Conservation (phyloP, 2,329 filamentous ascomycete species). For the Ampelomyces quisqualis region DNA sequence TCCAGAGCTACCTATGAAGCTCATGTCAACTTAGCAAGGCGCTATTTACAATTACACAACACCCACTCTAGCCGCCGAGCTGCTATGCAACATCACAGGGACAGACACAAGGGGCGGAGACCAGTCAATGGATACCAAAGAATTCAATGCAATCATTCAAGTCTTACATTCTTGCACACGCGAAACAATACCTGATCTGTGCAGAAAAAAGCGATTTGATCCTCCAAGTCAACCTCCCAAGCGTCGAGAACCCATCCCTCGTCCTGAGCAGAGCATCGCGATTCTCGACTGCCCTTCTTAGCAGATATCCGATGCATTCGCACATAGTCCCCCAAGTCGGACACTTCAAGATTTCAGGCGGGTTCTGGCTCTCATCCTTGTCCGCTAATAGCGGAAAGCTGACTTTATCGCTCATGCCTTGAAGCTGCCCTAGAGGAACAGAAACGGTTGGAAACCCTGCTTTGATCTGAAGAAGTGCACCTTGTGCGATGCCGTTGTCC, state of each 20-base stretch:
- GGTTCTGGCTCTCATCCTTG: slow-evolving; percentile 30
- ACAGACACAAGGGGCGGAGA: too few relatives aligned
- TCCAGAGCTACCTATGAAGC: too few relatives aligned
- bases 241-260: slow-evolving; percentile 31
- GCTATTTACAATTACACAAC: background rate
- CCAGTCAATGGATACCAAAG: too few relatives aligned
- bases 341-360: slow-evolving; percentile 57
- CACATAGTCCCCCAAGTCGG: slow-evolving; percentile 58
- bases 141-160: too few relatives aligned
- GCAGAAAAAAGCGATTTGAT: slow-evolving; percentile 4
- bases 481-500: slow-evolving; percentile 68
- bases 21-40: too few relatives aligned
- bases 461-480: slow-evolving; percentile 41
- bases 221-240: slow-evolving; percentile 29
- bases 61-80: slow-evolving; percentile 8
- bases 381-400: slow-evolving; percentile 53
- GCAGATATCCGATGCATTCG: slow-evolving; percentile 78
- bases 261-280: slow-evolving; percentile 59
- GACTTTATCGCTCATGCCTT: slow-evolving; percentile 95
- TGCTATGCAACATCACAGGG: background rate
- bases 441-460: slow-evolving; percentile 50
- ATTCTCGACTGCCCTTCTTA: slow-evolving; percentile 60
- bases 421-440: slow-evolving; percentile 74
- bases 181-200: background rate
- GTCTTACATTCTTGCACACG: too few relatives aligned